A percentile compares a stretch with the other conserved stretches of the same genome.
phyloP scores from a whole-genome alignment of 2,329 filamentous ascomycete genomes.

The Neofusicoccum sp. region DNA sequence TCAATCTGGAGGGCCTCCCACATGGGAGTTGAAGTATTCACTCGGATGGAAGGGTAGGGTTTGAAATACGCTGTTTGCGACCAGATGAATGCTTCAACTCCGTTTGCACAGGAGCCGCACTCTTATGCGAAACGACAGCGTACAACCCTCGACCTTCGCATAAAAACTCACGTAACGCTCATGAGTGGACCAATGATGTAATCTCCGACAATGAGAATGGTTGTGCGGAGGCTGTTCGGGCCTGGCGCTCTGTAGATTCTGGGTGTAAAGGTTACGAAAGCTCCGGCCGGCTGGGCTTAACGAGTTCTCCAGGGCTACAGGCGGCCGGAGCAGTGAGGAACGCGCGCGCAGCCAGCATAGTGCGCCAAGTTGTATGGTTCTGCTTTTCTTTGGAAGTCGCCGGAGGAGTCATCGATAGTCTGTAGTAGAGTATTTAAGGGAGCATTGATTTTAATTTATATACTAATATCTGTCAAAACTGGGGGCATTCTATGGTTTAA shows the following conservation, averaged over 20 bases:
- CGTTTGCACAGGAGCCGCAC: no score
- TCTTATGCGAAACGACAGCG: no score
- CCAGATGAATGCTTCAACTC: no score
- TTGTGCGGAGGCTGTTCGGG: conserved; percentile 30
- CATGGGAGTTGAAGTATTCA: no score
- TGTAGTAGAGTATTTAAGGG: neutral
- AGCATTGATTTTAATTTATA: neutral
- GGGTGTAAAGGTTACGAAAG: conserved; percentile 34
- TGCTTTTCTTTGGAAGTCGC: neutral
- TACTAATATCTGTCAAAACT: neutral
- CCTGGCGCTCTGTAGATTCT: conserved; percentile 30
- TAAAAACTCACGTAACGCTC: conserved; percentile 6
- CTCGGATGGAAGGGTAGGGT: no score
- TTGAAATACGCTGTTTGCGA: no score
- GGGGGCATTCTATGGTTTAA: no score
- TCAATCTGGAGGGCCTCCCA: no score
- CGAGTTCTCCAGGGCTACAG: neutral
- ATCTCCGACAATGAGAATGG: conserved; percentile 35
- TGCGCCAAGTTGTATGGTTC: neutral
- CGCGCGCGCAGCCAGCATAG: neutral
- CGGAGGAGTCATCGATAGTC: neutral
- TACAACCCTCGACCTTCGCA: no score
- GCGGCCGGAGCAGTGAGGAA: neutral
- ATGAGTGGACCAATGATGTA: conserved; percentile 34
- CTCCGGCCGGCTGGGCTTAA: conserved; percentile 21